Conservation (phyloP, 2,329 filamentous ascomycete species). For the Calonectria multiphialidica region DNA sequence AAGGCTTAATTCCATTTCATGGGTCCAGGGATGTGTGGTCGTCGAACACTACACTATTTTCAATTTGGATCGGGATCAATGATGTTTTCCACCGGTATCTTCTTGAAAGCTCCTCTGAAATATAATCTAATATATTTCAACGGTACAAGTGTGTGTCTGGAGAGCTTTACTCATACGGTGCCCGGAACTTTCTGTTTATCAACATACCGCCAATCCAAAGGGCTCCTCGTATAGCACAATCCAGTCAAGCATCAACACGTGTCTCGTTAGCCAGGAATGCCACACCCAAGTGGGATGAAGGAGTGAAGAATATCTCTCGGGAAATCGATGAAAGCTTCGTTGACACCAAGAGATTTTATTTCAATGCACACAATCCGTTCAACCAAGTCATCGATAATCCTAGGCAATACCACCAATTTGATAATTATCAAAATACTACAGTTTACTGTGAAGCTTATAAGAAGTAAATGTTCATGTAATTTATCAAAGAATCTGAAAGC, state of each 20-base stretch:
- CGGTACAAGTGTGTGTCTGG: background rate
- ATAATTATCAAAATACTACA: background rate
- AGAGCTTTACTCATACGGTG: background rate
- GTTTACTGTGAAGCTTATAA: conserved; percentile 5
- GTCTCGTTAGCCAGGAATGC: background rate
- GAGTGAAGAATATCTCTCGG: background rate
- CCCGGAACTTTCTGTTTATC: background rate
- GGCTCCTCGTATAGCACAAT: background rate
- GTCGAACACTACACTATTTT: background rate
- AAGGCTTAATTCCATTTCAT: background rate
- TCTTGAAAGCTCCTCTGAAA: background rate
- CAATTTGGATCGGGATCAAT: conserved; percentile 5
- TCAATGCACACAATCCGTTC: background rate
- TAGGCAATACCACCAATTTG: background rate
- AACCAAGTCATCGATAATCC: conserved; percentile 1
- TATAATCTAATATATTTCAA: background rate
- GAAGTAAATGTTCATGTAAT: background rate
- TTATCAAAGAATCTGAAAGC: background rate
- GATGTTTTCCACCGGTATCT: conserved; percentile 4
- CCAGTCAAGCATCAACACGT: background rate
- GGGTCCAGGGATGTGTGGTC: background rate
- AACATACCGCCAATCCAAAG: background rate
- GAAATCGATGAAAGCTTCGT: background rate
- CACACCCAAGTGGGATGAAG: background rate
- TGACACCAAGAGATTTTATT: background rate